A percentile compares a stretch with the other conserved stretches of the same genome.
Conservation (phyloP, 2,329 filamentous ascomycete species). For the Botrytis hyacinthi region DNA sequence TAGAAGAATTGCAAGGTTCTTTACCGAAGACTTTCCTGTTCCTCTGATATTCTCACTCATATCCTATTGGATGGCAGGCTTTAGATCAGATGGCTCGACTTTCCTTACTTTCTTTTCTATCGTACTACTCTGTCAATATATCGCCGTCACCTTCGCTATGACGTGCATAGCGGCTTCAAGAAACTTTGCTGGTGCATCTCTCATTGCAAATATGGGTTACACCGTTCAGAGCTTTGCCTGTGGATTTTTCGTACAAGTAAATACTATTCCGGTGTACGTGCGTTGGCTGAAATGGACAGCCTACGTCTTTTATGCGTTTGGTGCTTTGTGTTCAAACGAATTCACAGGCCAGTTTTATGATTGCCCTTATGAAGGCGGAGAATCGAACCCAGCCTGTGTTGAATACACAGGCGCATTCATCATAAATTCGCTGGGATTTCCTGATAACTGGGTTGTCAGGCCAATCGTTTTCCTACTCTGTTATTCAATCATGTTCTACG, state of each 20-base stretch:
- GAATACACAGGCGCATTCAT: conserved; percentile 69
- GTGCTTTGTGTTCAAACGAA: conserved; percentile 69
- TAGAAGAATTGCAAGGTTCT: conserved; percentile 63
- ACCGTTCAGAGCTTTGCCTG: conserved; percentile 73
- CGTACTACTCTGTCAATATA: conserved; percentile 68
- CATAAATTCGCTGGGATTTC: conserved; percentile 67
- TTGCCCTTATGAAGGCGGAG: conserved; percentile 63
- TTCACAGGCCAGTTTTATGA: conserved; percentile 71
- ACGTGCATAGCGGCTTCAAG: conserved; percentile 63
- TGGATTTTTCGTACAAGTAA: conserved; percentile 72
- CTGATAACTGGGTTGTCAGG: conserved; percentile 62
- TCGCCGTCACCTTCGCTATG: conserved; percentile 69
- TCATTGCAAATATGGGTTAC: conserved; percentile 70
- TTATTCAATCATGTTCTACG: conserved; percentile 63
- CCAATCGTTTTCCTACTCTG: conserved; percentile 62
- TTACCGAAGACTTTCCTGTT: conserved; percentile 71
- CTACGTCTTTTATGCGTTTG: conserved; percentile 68
- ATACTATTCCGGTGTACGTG: conserved; percentile 74
- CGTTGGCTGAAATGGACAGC: conserved; percentile 71
- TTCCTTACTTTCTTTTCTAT: conserved; percentile 73
- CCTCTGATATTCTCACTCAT: conserved; percentile 69
- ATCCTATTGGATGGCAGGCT: conserved; percentile 77
- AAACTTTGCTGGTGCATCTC: conserved; percentile 66
- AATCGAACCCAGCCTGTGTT: conserved; percentile 61
- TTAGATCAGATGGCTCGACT: conserved; percentile 58